These are phyloP conservation scores for Madurella fahalii DNA, from an alignment of 2,329 filamentous ascomycete species.

Conservation along the genomic window DNA sequence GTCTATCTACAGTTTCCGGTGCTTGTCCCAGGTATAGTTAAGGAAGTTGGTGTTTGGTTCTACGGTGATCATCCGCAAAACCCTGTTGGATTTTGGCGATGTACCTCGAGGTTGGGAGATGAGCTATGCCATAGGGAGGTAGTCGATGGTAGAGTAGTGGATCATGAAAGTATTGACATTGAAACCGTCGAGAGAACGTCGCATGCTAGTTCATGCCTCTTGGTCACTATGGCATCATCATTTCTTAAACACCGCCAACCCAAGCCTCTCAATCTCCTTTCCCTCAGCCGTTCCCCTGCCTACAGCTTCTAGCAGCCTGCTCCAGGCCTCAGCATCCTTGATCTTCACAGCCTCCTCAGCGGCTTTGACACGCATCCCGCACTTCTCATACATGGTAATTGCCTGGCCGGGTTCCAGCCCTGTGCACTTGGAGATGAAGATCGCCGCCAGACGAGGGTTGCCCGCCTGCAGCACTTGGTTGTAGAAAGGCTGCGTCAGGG, in stretches of 20 bases:
- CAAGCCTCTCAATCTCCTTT: slow-evolving; percentile 77
- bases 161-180: background rate
- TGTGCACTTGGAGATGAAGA: slow-evolving; percentile 86
- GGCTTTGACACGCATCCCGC: slow-evolving; percentile 81
- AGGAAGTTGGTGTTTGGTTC: no score
- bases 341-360: slow-evolving; percentile 84
- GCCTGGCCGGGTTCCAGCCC: slow-evolving; percentile 62
- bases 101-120: no score
- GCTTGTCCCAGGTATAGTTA: no score
- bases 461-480: slow-evolving; percentile 84
- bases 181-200: background rate
- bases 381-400: slow-evolving; percentile 94
- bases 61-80: no score
- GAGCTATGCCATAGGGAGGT: no score
- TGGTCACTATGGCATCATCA: slow-evolving; percentile 22
- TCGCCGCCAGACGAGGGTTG: slow-evolving; percentile 77
- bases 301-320: slow-evolving; percentile 68
- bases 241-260: slow-evolving; percentile 55
- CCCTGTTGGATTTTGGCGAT: no score
- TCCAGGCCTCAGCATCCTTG: slow-evolving; percentile 73
- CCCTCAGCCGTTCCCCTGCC: slow-evolving; percentile 62
- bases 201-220: background rate
- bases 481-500: slow-evolving; percentile 68
- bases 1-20: no score
- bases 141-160: no score